Percentiles rank a stretch among this genome's conserved stretches.
Conservation (phyloP, 352 stramenopile species). For the Phytophthora kernoviae region DNA sequence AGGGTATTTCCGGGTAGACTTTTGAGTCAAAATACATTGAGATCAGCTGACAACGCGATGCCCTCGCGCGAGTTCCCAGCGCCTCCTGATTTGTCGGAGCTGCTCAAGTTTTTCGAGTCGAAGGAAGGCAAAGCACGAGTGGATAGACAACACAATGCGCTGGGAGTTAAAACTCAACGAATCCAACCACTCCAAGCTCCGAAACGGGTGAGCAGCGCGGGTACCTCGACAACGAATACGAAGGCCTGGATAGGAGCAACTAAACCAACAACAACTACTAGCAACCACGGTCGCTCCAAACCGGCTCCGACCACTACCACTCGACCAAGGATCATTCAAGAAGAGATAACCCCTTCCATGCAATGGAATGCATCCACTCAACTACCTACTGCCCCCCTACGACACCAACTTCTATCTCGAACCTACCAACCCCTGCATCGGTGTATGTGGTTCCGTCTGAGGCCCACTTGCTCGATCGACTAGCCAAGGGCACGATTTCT, state of each 20-base stretch:
- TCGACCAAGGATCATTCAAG: slow-evolving; percentile 1
- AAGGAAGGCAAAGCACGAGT: slow-evolving; percentile 30
- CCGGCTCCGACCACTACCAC: slow-evolving; percentile 5
- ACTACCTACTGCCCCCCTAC: slow-evolving; percentile 35
- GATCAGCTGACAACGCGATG: slow-evolving; percentile 12
- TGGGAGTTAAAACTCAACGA: slow-evolving; percentile 1
- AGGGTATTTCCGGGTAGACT: slow-evolving; percentile 18
- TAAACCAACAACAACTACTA: slow-evolving; percentile 2
- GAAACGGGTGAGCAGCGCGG: slow-evolving; percentile 3
- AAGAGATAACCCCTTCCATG: slow-evolving; percentile 5
- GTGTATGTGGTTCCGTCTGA: slow-evolving; percentile 40
- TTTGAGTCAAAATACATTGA: slow-evolving; percentile 1
- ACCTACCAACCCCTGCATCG: slow-evolving; percentile 54
- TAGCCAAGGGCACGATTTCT: slow-evolving; percentile 64
- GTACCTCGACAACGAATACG: background rate
- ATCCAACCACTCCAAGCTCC: background rate
- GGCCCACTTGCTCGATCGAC: slow-evolving; percentile 42
- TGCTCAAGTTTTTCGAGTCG: slow-evolving; percentile 53
- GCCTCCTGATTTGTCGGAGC: slow-evolving; percentile 48
- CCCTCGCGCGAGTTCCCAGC: slow-evolving; percentile 36
- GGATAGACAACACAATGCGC: slow-evolving; percentile 8
- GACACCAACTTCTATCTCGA: slow-evolving; percentile 64
- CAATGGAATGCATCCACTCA: slow-evolving; percentile 68
- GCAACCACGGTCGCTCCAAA: background rate
- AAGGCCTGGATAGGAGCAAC: slow-evolving; percentile 3